Evolutionary conservation across 2,329 filamentous ascomycete genomes (phyloP), one percentile per base, ranked within the genome.

Genomic region (Cercospora sp.): DNA sequence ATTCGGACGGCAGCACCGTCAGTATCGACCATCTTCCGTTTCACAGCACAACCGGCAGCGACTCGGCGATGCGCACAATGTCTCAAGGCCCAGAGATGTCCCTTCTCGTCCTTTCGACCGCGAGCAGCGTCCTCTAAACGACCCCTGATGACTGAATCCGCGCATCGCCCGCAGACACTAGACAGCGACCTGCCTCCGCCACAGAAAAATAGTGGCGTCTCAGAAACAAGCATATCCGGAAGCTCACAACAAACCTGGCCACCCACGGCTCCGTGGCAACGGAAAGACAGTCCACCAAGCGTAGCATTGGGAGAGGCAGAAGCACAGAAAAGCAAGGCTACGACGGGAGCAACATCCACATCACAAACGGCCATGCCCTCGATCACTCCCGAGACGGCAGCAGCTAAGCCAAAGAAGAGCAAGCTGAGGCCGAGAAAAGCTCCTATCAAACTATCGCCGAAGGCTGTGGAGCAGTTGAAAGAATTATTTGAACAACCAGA

Each of bases 351-450:
- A 28, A 70, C 48, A 28, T 28, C 79, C 60, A 64, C 74, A 10
- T 61, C 71, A 63, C 30, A 72, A 33, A 66, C 72, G 58, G 58
- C 69, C 23, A 70, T 75, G 28, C 57, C 68, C 42, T 42, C 75
- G n/a, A 68, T 75, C 40, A 67, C 81, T 36, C 67, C 80, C 3
- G 81, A 84, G 63, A 75, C 81, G 53, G 71, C 82, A 12, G 77
- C 84, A 18, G 69, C 73, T 31, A 85, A 88, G 74, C 86, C 88
- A 18, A 87, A 87, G 74, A 85, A 86, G 72, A 84, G 82, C 76
- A 93, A 90, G 78, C 84, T 97, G 33, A 87, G 90, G 42, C 87
- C 94, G 12, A 89, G 94, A 66, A 98, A 98, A 83, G 94, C 95
- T 0, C 93, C 94, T 1, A 94, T 99, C 84, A 92, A 88, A 73